Evolutionary conservation across 441 rosid species (phyloP), one percentile per base, ranked within the genome.

Genomic region (Syzygium syzygioides): DNA sequence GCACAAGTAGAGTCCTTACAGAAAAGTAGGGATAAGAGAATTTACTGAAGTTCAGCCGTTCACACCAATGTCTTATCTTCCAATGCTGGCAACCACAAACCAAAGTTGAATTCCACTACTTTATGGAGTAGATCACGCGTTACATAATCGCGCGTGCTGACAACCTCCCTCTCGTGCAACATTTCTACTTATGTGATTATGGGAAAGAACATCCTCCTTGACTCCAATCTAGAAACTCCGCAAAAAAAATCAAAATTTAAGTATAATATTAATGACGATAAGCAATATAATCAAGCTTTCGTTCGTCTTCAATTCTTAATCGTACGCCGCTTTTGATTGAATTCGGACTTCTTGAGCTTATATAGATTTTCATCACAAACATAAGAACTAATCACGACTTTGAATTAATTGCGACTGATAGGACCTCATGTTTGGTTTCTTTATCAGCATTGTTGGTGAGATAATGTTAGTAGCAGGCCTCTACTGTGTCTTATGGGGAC

Each of bases 401-500:
- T 34, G 14, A 18, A 15, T 66, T 18, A 66, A 32, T 66, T 32
- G 45, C 9, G 79, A 66, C 45, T 32, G 9, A 66, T 32, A 71
- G 10, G 62, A 32, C 30, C 20, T 20, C 41, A 9, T 85, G 17
- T 86, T 4, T 55, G 56, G 4, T 89, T 86, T 79, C 71, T 55
- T 68, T 50, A 28, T 68, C 55, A 91, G 90, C 86, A 88, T 87
- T 86, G 45, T 89, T 57, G 91, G 92, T 55, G 90, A 88, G 48
- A 56, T 86, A 71, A 60, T 88, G 57, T 55, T 90, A 76, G 91
- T 88, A 23, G 32, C 6, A 30, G 84, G 91, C 59, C 91, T 90
- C 14, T 90, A 88, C 64, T 83, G 87, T 68, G 91, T 91, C 41
- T 84, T 91, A 54, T 91, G 91, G 91, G 92, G 88, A 50, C 88